Conservation (phyloP, 164 flowering plant species). For the Akebia trifoliata region DNA sequence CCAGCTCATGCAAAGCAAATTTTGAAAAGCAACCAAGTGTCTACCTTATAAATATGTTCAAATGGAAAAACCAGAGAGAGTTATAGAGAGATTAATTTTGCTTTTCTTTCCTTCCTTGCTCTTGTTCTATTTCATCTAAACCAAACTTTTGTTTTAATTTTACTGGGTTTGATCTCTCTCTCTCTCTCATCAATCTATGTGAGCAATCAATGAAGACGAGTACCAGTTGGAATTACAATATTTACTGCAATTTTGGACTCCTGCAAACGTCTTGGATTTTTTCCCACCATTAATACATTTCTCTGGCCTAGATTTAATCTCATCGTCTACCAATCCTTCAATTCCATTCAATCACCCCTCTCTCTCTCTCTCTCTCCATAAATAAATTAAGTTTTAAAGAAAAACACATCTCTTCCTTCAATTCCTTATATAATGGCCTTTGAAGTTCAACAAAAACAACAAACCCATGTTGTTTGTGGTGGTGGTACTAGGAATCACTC, state of each 20-base stretch:
- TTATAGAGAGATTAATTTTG: neutral
- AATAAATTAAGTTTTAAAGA: constrained; percentile 52
- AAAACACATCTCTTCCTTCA: constrained; percentile 32
- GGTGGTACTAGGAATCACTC: neutral
- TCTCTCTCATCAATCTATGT: constrained; percentile 34
- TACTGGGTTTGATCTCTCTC: too few species aligned
- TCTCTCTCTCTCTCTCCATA: too few species aligned
- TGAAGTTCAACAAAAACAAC: constrained; percentile 24
- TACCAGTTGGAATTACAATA: constrained; percentile 53
- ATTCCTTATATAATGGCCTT: constrained; percentile 44
- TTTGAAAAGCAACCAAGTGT: neutral
- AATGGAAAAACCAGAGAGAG: neutral
- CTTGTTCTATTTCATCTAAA: neutral
- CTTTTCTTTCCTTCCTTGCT: neutral
- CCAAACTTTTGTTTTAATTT: neutral
- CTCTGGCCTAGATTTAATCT: constrained; percentile 46
- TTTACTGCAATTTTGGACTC: constrained; percentile 38
- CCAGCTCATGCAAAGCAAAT: too few species aligned
- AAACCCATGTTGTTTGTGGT: constrained; percentile 13
- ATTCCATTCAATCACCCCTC: constrained; percentile 33
- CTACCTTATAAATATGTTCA: neutral
- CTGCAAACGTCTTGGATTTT: constrained; percentile 45
- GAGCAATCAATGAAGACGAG: constrained; percentile 44
- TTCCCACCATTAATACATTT: constrained; percentile 61
- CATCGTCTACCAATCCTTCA: constrained; percentile 49